A percentile compares a stretch with the other conserved stretches of the same genome.
Evolutionary conservation across 257 asterid species (phyloP).

Genomic region (Voacanga thouarsii): DNA sequence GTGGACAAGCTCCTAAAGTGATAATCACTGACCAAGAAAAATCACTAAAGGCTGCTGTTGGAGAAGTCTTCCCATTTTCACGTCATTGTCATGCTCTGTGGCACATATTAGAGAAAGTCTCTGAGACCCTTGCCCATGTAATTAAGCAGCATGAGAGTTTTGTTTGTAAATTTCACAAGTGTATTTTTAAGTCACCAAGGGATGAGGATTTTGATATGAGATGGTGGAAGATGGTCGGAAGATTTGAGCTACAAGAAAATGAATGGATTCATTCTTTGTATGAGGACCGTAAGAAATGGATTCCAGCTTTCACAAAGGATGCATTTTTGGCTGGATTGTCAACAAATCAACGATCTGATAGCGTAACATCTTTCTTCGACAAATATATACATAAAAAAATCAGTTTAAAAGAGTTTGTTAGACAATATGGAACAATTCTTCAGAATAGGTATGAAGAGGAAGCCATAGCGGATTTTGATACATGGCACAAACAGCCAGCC

Average conservation of each 20-base stretch:
- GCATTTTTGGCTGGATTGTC: slow-evolving; percentile 84
- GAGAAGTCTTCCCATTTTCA: slow-evolving; percentile 68
- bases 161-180: slow-evolving; percentile 71
- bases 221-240: slow-evolving; percentile 98
- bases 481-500: slow-evolving; percentile 97
- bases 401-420: slow-evolving; percentile 76
- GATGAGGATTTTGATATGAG: slow-evolving; percentile 92
- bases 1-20: slow-evolving; percentile 74
- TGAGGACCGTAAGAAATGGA: slow-evolving; percentile 81
- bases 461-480: slow-evolving; percentile 91
- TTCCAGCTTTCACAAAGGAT: slow-evolving; percentile 70
- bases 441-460: slow-evolving; percentile 87
- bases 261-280: slow-evolving; percentile 87
- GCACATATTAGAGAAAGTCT: slow-evolving; percentile 75
- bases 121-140: slow-evolving; percentile 66
- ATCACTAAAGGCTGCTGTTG: slow-evolving; percentile 61
- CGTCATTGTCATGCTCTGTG: slow-evolving; percentile 82
- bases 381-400: slow-evolving; percentile 82
- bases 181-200: slow-evolving; percentile 68
- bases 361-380: slow-evolving; percentile 73
- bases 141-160: slow-evolving; percentile 64
- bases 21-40: slow-evolving; percentile 77
- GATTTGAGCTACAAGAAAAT: slow-evolving; percentile 85
- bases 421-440: slow-evolving; percentile 78
- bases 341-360: slow-evolving; percentile 71